Evolutionary conservation across 768 basidiomycete species (phyloP), one percentile per base, ranked within the genome.

Genomic region (Lyophyllum shimeji): DNA sequence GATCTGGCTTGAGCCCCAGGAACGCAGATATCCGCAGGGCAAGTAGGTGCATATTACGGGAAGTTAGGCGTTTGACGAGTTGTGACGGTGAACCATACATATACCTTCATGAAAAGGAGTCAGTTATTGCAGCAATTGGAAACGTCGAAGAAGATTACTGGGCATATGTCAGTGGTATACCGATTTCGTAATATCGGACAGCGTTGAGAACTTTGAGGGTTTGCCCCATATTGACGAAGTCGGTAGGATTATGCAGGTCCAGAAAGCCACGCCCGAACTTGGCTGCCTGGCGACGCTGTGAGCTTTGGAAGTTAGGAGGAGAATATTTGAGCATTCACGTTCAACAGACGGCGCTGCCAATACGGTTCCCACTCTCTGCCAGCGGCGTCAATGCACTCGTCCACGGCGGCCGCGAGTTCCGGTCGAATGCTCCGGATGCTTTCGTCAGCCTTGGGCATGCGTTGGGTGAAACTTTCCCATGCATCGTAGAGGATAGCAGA

Each of bases 211-310:
- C 95, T 66, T 95, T 94, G 23, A 99, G 78, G 1, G 87, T 86
- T 68, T 95, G 90, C 0, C 93, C 95, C 89, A 97, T 94, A 46
- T 85, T 81, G 29, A 98, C 85, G 62, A 97, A 95, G 65, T 97
- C 94, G 0, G 84, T 86, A 3, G 96, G 91, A 67, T 98, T 91
- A 66, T 94, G 90, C 24, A 94, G 79, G 67, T 98, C 97, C 60
- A 99, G 72, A 67, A 95, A 99, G 0, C 93, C 89, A 57, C 94
- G 84, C 1, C 96, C 97, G 65, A 96, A 98, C 67, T 95, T 95
- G 7, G 96, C 96, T n/a, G 95, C 94, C 92, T 96, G 61, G 0
- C 27, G 43, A 11, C 33, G 27, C 18, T 46, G 20, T 39, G 56
- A 46, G 46, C 27, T 1, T 3, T n/a, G 33, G 34, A 56, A 50